Evolutionary conservation across 1,139 yeast species (phyloP), one percentile per base, ranked within the genome.

Genomic region (Diutina sp.): DNA sequence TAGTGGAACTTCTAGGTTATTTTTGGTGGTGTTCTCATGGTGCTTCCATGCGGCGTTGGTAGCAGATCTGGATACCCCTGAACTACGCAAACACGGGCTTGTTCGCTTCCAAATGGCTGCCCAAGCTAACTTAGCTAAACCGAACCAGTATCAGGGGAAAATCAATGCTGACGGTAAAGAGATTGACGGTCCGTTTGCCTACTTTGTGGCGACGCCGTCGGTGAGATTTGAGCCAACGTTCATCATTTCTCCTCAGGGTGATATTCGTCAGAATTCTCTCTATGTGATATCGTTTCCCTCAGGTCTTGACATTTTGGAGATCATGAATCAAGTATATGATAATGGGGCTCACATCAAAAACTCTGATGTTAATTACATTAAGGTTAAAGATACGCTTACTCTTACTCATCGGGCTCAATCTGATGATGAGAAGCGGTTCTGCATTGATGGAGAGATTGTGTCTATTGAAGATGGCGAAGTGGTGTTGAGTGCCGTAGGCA

Each of bases 31-130:
- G 2, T 73, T 83, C 0, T 87, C 96, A 0, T 85, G 96, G 90
- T 95, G 85, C 0, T 80, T 89, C 61, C 97, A 90, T 68, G 91
- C 97, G 1, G 79, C 91, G 3, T 69, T 90, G 57, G 93, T 90
- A 1, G 93, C 93, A 29, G 89, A 80, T 65, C 83, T 87, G 58
- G 95, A 89, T 62, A 76, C 84, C 1, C 83, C 85, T 0, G 87
- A 85, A 62, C 70, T 85, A 65, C 73, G 90, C 47, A 73, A 76
- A 56, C 73, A 77, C 60, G 97, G 96, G 0, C 63, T 76, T 6
- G 82, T 80, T 51, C 71, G 96, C 58, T 90, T 90, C 67, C 73
- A 77, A 59, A 70, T 81, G 56, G 96, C 96, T 0, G 95, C 93
- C 0, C 65, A 66, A 46, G 68, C 73, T 16, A 80, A 87, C 47